Evolutionary conservation across 2,329 filamentous ascomycete genomes (phyloP).

Genomic region (Dactylellina sp.): DNA sequence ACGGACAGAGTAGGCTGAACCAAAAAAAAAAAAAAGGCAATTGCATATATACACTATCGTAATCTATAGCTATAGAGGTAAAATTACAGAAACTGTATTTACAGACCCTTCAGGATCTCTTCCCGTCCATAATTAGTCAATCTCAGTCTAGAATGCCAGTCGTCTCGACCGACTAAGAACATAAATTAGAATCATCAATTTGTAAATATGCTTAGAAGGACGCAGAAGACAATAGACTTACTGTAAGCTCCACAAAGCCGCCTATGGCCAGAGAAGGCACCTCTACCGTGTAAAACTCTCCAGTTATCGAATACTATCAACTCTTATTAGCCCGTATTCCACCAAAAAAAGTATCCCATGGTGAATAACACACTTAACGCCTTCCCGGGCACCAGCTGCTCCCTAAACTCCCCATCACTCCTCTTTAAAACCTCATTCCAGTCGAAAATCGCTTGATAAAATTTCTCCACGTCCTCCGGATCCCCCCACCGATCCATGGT

Average conservation of each 20-base stretch:
- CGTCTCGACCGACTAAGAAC: slow-evolving; percentile 78
- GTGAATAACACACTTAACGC: slow-evolving; percentile 75
- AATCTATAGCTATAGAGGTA: background rate
- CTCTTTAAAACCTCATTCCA: slow-evolving; percentile 78
- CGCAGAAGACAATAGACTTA: slow-evolving; percentile 68
- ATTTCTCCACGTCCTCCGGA: slow-evolving; percentile 68
- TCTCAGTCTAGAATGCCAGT: slow-evolving; percentile 81
- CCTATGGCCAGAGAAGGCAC: slow-evolving; percentile 82
- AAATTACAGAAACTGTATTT: slow-evolving; percentile 27
- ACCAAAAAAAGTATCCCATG: no score
- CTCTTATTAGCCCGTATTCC: background rate
- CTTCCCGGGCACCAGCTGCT: slow-evolving; percentile 81
- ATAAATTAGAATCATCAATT: slow-evolving; percentile 14
- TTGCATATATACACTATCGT: background rate
- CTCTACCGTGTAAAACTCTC: slow-evolving; percentile 88
- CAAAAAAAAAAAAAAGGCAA: background rate
- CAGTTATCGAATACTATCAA: slow-evolving; percentile 90
- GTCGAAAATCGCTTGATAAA: slow-evolving; percentile 83
- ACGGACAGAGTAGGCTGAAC: background rate
- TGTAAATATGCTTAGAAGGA: slow-evolving; percentile 2
- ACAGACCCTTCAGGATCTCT: slow-evolving; percentile 59
- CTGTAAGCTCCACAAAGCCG: slow-evolving; percentile 92
- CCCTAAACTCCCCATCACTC: slow-evolving; percentile 77
- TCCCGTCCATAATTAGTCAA: slow-evolving; percentile 72
- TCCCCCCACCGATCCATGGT: slow-evolving; percentile 71